A percentile compares a stretch with the other conserved stretches of the same genome.
phyloP scores from a whole-genome alignment of 2,329 filamentous ascomycete genomes.

The Calonectria crousiana region DNA sequence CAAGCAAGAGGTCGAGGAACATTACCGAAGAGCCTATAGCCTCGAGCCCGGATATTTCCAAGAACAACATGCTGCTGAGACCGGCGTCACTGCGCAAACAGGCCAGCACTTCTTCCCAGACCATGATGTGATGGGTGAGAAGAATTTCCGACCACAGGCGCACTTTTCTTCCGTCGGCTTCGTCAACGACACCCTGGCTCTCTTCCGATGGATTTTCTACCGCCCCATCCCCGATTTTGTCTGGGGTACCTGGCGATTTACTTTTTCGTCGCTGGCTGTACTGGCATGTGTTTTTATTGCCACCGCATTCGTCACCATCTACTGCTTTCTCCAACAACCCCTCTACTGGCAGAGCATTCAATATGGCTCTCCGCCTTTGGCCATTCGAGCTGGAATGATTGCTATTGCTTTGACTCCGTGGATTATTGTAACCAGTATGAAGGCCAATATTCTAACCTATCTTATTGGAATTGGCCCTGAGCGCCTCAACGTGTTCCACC shows the following conservation, averaged over 20 bases:
- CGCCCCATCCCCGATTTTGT: slow-evolving; percentile 82
- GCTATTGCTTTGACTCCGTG: slow-evolving; percentile 92
- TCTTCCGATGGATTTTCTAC: slow-evolving; percentile 91
- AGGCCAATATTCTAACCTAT: slow-evolving; percentile 86
- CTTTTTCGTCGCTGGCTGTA: slow-evolving; percentile 84
- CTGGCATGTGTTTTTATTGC: slow-evolving; percentile 76
- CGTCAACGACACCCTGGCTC: slow-evolving; percentile 83
- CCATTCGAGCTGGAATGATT: slow-evolving; percentile 91
- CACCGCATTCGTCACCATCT: slow-evolving; percentile 79
- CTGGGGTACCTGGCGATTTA: slow-evolving; percentile 75
- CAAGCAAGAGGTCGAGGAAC: slow-evolving; percentile 82
- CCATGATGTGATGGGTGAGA: slow-evolving; percentile 64
- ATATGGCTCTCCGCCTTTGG: slow-evolving; percentile 88
- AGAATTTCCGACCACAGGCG: slow-evolving; percentile 73
- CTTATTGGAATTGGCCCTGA: slow-evolving; percentile 94
- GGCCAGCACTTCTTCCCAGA: slow-evolving; percentile 83
- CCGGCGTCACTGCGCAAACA: slow-evolving; percentile 63
- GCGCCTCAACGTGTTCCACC: slow-evolving; percentile 90
- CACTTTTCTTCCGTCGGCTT: slow-evolving; percentile 80
- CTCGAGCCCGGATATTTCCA: slow-evolving; percentile 62
- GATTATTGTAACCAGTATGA: slow-evolving; percentile 91
- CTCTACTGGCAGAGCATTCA: slow-evolving; percentile 90
- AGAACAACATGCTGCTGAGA: slow-evolving; percentile 61
- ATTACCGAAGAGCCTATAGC: slow-evolving; percentile 68
- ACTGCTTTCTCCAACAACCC: slow-evolving; percentile 88